Evolutionary conservation across 495 filamentous ascomycete genomes (phyloP).

Genomic region (Lasiosphaeria hispida): DNA sequence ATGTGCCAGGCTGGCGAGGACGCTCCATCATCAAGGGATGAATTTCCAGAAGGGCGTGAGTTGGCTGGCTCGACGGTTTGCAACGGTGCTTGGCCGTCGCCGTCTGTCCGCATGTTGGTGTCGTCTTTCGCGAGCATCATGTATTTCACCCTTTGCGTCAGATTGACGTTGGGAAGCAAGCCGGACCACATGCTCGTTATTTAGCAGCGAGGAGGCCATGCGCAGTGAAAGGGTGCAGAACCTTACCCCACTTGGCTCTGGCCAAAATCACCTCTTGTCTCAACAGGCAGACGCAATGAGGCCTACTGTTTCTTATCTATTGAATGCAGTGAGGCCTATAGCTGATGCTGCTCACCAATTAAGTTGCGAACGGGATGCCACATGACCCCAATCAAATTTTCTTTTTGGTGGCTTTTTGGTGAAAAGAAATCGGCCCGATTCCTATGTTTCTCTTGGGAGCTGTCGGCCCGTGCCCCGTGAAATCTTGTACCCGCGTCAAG

Average conservation of each 20-base stretch:
- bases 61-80: neutral
- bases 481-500: too few species aligned
- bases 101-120: neutral
- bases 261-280: too few species aligned
- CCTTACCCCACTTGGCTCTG: neutral
- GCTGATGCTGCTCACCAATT: too few species aligned
- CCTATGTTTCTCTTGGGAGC: too few species aligned
- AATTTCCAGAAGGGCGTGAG: too few species aligned
- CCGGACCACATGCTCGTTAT: neutral
- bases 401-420: too few species aligned
- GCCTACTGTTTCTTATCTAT: neutral
- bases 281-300: neutral
- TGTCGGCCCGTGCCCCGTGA: too few species aligned
- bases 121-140: constrained; percentile 4
- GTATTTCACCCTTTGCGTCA: neutral
- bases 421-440: too few species aligned
- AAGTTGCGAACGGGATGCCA: too few species aligned
- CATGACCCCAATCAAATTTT: too few species aligned
- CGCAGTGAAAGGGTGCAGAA: neutral
- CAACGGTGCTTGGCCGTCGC: neutral
- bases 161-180: neutral
- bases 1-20: neutral
- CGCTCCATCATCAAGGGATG: neutral
- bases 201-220: neutral
- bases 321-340: too few species aligned